Evolutionary conservation across 768 basidiomycete genomes (phyloP).

Genomic region (Phlebiopsis flavidoalba): DNA sequence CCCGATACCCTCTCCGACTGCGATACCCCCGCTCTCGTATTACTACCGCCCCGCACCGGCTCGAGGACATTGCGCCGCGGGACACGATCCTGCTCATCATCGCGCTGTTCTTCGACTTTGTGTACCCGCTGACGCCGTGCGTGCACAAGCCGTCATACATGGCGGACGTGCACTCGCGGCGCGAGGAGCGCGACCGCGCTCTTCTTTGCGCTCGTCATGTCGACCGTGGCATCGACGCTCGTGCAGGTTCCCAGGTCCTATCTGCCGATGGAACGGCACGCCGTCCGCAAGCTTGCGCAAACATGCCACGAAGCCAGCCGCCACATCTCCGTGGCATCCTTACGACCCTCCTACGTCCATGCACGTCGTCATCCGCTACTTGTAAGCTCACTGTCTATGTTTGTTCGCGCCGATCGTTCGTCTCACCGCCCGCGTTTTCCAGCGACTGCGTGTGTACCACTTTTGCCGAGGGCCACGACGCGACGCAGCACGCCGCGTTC

Average conservation of each 20-base stretch:
- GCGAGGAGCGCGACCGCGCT: slow-evolving; percentile 87
- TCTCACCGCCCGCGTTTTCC: slow-evolving; percentile 7
- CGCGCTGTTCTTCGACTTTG: slow-evolving; percentile 89
- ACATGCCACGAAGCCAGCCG: slow-evolving; percentile 79
- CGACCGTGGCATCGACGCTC: slow-evolving; percentile 80
- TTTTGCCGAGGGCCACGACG: slow-evolving; percentile 87
- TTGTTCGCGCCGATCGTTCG: slow-evolving; percentile 3
- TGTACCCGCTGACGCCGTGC: slow-evolving; percentile 87
- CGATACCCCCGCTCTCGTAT: slow-evolving; percentile 57
- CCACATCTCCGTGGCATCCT: slow-evolving; percentile 70
- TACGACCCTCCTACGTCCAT: slow-evolving; percentile 82
- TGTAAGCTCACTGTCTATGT: slow-evolving; percentile 45
- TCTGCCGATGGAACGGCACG: slow-evolving; percentile 78
- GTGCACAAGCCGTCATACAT: slow-evolving; percentile 89
- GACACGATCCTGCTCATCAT: slow-evolving; percentile 80
- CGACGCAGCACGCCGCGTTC: slow-evolving; percentile 82
- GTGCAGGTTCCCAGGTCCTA: slow-evolving; percentile 88
- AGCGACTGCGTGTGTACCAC: slow-evolving; percentile 83
- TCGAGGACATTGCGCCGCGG: slow-evolving; percentile 80
- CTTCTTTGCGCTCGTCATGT: slow-evolving; percentile 89
- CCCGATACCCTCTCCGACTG: slow-evolving; percentile 37
- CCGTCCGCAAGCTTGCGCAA: slow-evolving; percentile 82
- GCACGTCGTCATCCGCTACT: slow-evolving; percentile 84
- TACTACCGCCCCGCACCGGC: slow-evolving; percentile 69
- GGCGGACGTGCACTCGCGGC: slow-evolving; percentile 74